Conservation (phyloP, 805 yeast genomes). For the Komagataella ulmi region DNA sequence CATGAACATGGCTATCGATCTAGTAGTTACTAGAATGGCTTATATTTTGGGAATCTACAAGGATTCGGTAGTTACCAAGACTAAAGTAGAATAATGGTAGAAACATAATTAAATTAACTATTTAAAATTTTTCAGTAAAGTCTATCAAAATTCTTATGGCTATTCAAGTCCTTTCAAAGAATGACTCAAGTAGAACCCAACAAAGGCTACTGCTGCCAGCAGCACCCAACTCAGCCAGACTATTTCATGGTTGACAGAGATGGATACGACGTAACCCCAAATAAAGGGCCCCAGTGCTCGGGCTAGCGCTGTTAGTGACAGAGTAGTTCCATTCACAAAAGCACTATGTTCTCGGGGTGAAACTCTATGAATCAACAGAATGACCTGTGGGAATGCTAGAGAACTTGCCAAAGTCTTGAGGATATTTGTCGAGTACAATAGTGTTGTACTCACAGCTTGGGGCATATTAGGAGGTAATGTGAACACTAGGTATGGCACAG, state of each 20-base stretch:
- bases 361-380: conserved; percentile 40
- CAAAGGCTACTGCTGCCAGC: not conserved
- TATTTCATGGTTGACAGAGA: conserved; percentile 1
- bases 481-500: conserved; percentile 34
- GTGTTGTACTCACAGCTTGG: not conserved
- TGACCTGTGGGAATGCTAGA: conserved; percentile 36
- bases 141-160: not conserved
- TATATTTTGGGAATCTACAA: conserved; percentile 74
- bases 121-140: too few relatives aligned
- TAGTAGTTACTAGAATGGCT: conserved; percentile 83
- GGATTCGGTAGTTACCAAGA: conserved; percentile 9
- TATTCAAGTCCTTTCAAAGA: not conserved
- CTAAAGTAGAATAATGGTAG: not conserved
- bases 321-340: conserved; percentile 42
- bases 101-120: not conserved
- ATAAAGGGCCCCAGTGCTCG: conserved; percentile 42
- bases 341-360: conserved; percentile 43
- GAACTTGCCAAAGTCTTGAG: conserved; percentile 21
- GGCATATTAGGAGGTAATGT: conserved; percentile 15
- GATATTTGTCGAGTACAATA: conserved; percentile 17
- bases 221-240: not conserved
- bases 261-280: conserved; percentile 29
- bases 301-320: conserved; percentile 39
- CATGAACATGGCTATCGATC: conserved; percentile 85
- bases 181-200: not conserved